Conservation (phyloP, 805 yeast species). For the Candida taoyuanica region DNA sequence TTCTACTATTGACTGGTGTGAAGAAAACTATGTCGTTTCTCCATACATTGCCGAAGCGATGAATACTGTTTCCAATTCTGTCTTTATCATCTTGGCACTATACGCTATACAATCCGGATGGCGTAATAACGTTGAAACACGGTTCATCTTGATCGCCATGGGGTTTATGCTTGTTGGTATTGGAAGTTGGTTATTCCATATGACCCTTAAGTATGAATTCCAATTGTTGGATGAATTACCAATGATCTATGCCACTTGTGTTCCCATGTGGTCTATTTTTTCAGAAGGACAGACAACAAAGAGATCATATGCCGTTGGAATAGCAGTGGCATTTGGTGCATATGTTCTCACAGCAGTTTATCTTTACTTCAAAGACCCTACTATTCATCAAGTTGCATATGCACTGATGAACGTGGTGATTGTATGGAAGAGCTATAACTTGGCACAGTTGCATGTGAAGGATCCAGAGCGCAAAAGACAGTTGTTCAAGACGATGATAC, state of each 20-base stretch:
- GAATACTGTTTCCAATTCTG: constrained; percentile 75
- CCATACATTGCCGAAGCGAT: constrained; percentile 85
- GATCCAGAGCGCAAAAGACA: constrained; percentile 43
- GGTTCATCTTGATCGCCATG: constrained; percentile 66
- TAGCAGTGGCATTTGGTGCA: constrained; percentile 49
- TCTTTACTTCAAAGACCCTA: constrained; percentile 71
- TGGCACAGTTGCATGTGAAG: constrained; percentile 49
- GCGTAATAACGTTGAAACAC: constrained; percentile 55
- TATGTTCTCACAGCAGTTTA: constrained; percentile 64
- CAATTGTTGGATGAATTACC: constrained; percentile 95
- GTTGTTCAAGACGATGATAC: constrained; percentile 49
- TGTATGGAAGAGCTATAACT: constrained; percentile 51
- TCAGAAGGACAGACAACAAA: constrained; percentile 46
- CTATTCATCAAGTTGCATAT: constrained; percentile 84
- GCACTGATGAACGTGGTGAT: constrained; percentile 74
- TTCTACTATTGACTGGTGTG: constrained; percentile 98
- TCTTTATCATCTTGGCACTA: constrained; percentile 51
- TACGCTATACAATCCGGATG: constrained; percentile 60
- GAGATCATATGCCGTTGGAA: constrained; percentile 41
- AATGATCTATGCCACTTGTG: constrained; percentile 96
- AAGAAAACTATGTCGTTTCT: constrained; percentile 88
- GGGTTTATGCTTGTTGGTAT: constrained; percentile 90
- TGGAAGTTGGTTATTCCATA: constrained; percentile 94
- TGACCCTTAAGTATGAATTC: constrained; percentile 86
- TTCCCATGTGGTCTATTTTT: constrained; percentile 84